These are phyloP conservation scores for Wickerhamomyces sp. DNA, from an alignment of 1,139 yeast genomes.

Conservation along the genomic window DNA sequence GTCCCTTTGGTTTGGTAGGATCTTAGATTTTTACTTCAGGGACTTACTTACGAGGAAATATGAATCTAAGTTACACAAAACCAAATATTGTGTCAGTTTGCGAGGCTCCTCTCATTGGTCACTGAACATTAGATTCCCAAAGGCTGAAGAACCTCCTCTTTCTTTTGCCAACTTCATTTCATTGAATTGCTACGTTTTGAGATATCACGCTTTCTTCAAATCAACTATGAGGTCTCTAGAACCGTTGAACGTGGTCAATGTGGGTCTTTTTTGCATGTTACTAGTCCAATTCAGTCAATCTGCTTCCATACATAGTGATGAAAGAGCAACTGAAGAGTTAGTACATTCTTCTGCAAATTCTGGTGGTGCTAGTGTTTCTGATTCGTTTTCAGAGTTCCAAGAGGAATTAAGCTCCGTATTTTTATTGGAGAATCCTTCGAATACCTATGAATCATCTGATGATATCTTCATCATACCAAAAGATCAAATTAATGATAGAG, in stretches of 20 bases:
- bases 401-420: conserved; percentile 4
- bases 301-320: neutral
- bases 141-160: neutral
- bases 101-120: too few species aligned
- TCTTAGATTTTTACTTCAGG: too few species aligned
- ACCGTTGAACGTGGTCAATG: too few species aligned
- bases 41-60: too few species aligned
- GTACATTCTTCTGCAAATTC: conserved; percentile 3
- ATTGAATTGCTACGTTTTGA: too few species aligned
- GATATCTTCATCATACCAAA: conserved; percentile 18
- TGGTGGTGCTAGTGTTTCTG: neutral
- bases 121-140: neutral
- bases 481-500: conserved; percentile 13
- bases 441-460: neutral
- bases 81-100: too few species aligned
- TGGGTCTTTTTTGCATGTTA: too few species aligned
- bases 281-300: neutral
- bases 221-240: too few species aligned
- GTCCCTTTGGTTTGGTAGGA: too few species aligned
- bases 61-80: too few species aligned
- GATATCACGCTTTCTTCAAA: too few species aligned
- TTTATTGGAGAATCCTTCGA: neutral
- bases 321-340: neutral
- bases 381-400: neutral
- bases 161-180: too few species aligned